A percentile compares a stretch with the other conserved stretches of the same genome.
Conservation (phyloP, 2,329 filamentous ascomycete species). For the Didymella exigua region DNA sequence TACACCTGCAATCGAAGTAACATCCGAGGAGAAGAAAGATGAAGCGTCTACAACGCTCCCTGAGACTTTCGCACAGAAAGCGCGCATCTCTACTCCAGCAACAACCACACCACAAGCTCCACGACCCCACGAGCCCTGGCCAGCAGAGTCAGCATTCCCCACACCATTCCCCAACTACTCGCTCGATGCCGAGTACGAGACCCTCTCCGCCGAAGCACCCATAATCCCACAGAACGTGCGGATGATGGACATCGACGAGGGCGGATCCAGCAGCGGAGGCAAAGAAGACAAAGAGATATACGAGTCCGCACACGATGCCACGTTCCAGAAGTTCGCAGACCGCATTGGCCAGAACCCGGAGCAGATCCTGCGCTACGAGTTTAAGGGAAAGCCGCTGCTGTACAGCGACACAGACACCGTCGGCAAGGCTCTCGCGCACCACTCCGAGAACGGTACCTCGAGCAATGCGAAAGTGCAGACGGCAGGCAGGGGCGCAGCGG, state of each 20-base stretch:
- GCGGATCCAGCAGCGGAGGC: slow-evolving; percentile 35
- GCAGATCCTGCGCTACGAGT: slow-evolving; percentile 59
- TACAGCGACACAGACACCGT: slow-evolving; percentile 80
- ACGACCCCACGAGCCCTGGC: slow-evolving; percentile 74
- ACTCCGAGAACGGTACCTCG: slow-evolving; percentile 35
- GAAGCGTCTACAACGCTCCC: slow-evolving; percentile 62
- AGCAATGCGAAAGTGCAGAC: slow-evolving; percentile 40
- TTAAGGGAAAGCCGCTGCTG: slow-evolving; percentile 63
- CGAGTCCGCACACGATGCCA: slow-evolving; percentile 56
- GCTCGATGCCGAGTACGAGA: slow-evolving; percentile 90
- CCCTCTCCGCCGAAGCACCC: slow-evolving; percentile 65
- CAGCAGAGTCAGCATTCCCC: slow-evolving; percentile 67
- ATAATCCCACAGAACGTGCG: slow-evolving; percentile 56
- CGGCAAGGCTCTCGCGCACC: slow-evolving; percentile 64
- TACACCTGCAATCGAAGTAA: slow-evolving; percentile 27
- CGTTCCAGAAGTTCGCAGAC: slow-evolving; percentile 60
- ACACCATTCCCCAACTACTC: slow-evolving; percentile 76
- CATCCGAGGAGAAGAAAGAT: slow-evolving; percentile 27
- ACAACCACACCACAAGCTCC: slow-evolving; percentile 33
- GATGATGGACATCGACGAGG: slow-evolving; percentile 50
- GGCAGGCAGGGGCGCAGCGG: slow-evolving; percentile 28
- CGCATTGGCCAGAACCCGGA: slow-evolving; percentile 57
- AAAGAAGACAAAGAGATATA: slow-evolving; percentile 56
- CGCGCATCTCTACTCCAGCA: slow-evolving; percentile 55
- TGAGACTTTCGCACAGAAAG: slow-evolving; percentile 76